Evolutionary conservation across 2,329 filamentous ascomycete species (phyloP).

Genomic region (Colletotrichum viniferum): DNA sequence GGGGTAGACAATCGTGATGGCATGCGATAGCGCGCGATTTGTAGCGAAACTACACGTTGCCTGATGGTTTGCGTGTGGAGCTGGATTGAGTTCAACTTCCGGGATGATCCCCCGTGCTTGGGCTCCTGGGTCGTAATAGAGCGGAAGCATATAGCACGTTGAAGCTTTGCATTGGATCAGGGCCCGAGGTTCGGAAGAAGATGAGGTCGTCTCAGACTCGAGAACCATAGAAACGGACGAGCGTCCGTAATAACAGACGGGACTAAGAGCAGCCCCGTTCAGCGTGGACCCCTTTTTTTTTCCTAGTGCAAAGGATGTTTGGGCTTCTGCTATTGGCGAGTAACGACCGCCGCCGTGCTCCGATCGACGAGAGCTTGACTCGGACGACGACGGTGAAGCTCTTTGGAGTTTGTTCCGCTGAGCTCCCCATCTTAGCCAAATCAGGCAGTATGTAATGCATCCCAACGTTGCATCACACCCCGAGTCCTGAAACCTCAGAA

Average conservation of each 20-base stretch:
- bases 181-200: background rate
- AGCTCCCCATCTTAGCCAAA: background rate
- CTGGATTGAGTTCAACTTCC: background rate
- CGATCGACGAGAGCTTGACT: constrained; percentile 15
- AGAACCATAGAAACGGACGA: constrained; percentile 5
- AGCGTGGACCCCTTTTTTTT: background rate
- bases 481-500: constrained; percentile 8
- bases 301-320: background rate
- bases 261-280: background rate
- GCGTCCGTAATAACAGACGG: constrained; percentile 11
- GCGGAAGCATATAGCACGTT: background rate
- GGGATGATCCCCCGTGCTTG: constrained; percentile 7
- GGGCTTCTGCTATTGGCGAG: background rate
- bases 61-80: background rate
- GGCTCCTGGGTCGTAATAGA: background rate
- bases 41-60: background rate
- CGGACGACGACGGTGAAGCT: background rate
- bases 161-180: constrained; percentile 1
- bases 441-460: background rate
- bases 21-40: constrained; percentile 1
- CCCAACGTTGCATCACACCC: background rate
- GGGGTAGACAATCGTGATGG: background rate
- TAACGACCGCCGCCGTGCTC: background rate
- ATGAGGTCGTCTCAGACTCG: background rate
- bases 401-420: background rate